Evolutionary conservation across 768 basidiomycete species (phyloP).

Genomic region (Tulasnella sp.): DNA sequence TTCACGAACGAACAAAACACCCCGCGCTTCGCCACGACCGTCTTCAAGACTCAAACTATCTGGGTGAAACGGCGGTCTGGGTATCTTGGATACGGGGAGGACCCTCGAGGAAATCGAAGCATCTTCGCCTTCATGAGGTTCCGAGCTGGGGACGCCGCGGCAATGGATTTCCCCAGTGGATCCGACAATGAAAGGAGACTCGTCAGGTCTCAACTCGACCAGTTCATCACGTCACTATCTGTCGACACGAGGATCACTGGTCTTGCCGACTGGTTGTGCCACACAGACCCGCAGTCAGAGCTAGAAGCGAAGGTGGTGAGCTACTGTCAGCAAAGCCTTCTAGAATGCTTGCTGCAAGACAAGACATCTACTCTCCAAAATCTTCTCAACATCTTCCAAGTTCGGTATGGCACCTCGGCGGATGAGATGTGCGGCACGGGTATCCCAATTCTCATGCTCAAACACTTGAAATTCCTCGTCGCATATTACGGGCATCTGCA

Average conservation of each 20-base stretch:
- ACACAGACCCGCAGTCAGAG: slow-evolving; percentile 49
- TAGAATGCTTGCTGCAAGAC: slow-evolving; percentile 89
- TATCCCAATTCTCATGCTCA: slow-evolving; percentile 56
- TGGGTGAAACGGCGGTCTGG: slow-evolving; percentile 91
- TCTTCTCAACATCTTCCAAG: slow-evolving; percentile 64
- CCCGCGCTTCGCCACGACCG: slow-evolving; percentile 51
- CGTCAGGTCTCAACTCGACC: slow-evolving; percentile 68
- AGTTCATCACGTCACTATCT: slow-evolving; percentile 84
- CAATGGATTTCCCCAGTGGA: slow-evolving; percentile 77
- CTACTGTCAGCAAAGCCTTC: slow-evolving; percentile 71
- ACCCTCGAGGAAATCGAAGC: slow-evolving; percentile 88
- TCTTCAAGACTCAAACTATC: slow-evolving; percentile 75
- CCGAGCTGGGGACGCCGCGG: slow-evolving; percentile 77
- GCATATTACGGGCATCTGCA: slow-evolving; percentile 76
- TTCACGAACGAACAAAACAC: slow-evolving; percentile 42
- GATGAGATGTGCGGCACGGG: slow-evolving; percentile 52
- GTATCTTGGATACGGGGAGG: slow-evolving; percentile 89
- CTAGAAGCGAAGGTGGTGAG: slow-evolving; percentile 54
- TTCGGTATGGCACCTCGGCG: slow-evolving; percentile 56
- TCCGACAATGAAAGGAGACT: slow-evolving; percentile 58
- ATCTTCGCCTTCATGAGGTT: slow-evolving; percentile 85
- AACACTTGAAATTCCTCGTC: slow-evolving; percentile 61
- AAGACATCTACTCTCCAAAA: slow-evolving; percentile 75
- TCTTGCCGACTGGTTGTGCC: slow-evolving; percentile 74
- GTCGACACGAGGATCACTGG: slow-evolving; percentile 75